phyloP scores from a whole-genome alignment of 2,329 filamentous ascomycete species.

The Ampelomyces quisqualis region DNA sequence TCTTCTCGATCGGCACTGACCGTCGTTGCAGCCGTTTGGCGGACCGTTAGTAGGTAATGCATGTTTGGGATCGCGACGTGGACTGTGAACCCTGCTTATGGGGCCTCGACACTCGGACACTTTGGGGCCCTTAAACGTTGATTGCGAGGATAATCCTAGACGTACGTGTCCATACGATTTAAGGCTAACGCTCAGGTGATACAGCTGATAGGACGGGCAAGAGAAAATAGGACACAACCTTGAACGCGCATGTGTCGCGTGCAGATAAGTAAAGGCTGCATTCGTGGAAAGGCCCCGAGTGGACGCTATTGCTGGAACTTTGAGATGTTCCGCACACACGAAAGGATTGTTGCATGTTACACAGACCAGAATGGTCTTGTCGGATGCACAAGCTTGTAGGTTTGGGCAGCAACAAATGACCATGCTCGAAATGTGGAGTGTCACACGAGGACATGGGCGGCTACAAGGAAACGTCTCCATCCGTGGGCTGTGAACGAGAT shows the following conservation, averaged over 20 bases:
- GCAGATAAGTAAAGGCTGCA: conserved; percentile 22
- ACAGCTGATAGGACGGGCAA: conserved; percentile 32
- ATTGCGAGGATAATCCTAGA: conserved; percentile 24
- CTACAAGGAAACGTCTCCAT: conserved; percentile 7
- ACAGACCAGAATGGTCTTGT: conserved; percentile 24
- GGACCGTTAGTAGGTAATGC: conserved; percentile 25
- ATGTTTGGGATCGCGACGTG: conserved; percentile 27
- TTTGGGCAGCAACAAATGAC: conserved; percentile 13
- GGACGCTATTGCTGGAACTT: conserved; percentile 19
- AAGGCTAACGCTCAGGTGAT: conserved; percentile 31
- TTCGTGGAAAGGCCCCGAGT: conserved; percentile 24
- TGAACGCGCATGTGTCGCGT: conserved; percentile 26
- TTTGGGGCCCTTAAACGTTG: conserved; percentile 18
- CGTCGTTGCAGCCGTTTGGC: conserved; percentile 23
- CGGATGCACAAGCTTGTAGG: conserved; percentile 17
- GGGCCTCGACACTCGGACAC: conserved; percentile 16
- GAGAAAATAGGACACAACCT: conserved; percentile 33
- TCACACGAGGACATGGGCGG: conserved; percentile 9
- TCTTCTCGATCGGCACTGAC: conserved; percentile 19
- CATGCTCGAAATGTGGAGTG: conserved; percentile 8
- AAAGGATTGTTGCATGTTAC: conserved; percentile 31
- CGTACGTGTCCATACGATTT: conserved; percentile 36
- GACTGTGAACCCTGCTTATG: conserved; percentile 24
- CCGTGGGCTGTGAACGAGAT: conserved; percentile 19
- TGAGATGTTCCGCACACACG: conserved; percentile 28